These are phyloP conservation scores for Scheffersomyces insectosa DNA, from an alignment of 1,139 yeast genomes.

Conservation along the genomic window DNA sequence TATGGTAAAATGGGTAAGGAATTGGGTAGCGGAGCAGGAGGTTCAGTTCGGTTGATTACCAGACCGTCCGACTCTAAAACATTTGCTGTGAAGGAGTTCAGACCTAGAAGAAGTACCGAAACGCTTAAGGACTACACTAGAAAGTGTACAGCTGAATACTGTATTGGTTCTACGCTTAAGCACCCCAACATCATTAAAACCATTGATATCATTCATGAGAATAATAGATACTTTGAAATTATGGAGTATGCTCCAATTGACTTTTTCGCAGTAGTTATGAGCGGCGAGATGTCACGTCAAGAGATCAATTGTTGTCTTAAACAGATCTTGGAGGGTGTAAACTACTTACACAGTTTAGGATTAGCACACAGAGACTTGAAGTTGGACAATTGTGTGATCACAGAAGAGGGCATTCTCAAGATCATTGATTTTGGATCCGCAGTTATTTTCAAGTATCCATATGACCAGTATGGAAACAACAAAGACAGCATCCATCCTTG, in stretches of 20 bases:
- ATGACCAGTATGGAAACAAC: constrained; percentile 54
- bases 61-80: constrained; percentile 80
- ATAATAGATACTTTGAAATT: constrained; percentile 84
- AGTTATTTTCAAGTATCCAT: constrained; percentile 89
- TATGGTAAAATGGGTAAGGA: constrained; percentile 89
- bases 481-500: constrained; percentile 70
- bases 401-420: constrained; percentile 82
- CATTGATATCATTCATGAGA: constrained; percentile 85
- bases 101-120: constrained; percentile 84
- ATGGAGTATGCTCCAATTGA: constrained; percentile 98
- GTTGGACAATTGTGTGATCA: constrained; percentile 90
- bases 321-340: constrained; percentile 82
- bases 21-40: constrained; percentile 98
- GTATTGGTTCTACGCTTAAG: constrained; percentile 93
- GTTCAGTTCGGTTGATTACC: constrained; percentile 83
- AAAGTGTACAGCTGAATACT: constrained; percentile 95
- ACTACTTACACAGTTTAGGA: constrained; percentile 83
- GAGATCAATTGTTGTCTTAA: constrained; percentile 90
- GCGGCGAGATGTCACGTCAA: constrained; percentile 82
- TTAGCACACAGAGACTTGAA: constrained; percentile 95
- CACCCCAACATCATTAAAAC: constrained; percentile 95
- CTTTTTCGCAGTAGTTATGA: constrained; percentile 96
- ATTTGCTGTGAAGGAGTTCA: constrained; percentile 95
- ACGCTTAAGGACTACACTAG: constrained; percentile 86
- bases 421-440: constrained; percentile 97